A percentile compares a stretch with the other conserved stretches of the same genome.
These are phyloP conservation scores for Sugiyamaella smithiae DNA, from an alignment of 805 yeast species.

Conservation along the genomic window DNA sequence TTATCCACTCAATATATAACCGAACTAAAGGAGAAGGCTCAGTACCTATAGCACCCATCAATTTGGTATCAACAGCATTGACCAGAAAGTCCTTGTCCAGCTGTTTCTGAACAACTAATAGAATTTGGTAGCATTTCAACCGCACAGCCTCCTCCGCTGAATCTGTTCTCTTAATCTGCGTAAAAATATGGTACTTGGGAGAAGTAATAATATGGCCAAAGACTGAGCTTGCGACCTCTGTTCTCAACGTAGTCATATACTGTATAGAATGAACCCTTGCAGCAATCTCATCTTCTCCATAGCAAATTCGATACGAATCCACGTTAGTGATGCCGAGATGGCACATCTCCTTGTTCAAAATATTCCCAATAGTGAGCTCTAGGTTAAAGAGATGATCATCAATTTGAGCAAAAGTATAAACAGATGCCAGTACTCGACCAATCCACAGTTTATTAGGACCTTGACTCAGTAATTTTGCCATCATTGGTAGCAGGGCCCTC, in stretches of 20 bases:
- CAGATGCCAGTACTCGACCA: conserved; percentile 44
- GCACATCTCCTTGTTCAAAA: conserved; percentile 42
- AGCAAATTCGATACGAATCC: conserved; percentile 44
- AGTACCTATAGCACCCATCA: conserved; percentile 42
- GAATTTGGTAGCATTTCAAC: conserved; percentile 53
- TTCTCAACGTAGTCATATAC: conserved; percentile 36
- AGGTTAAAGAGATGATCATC: conserved; percentile 54
- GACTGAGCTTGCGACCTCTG: conserved; percentile 15
- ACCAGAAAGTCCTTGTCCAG: conserved; percentile 27
- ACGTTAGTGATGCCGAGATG: conserved; percentile 31
- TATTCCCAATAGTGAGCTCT: conserved; percentile 53
- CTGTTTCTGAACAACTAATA: conserved; percentile 43
- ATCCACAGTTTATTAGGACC: conserved; percentile 45
- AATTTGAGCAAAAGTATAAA: conserved; percentile 51
- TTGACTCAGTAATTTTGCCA: conserved; percentile 46
- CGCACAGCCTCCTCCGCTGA: conserved; percentile 69
- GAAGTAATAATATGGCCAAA: conserved; percentile 37
- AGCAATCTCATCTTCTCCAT: conserved; percentile 58
- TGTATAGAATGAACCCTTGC: conserved; percentile 51
- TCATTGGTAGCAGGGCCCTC: conserved; percentile 62
- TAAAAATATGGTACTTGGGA: conserved; percentile 42
- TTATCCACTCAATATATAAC: conserved; percentile 74
- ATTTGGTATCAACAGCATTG: conserved; percentile 28
- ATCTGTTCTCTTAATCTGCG: conserved; percentile 56
- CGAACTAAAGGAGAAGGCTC: conserved; percentile 83